Conservation (phyloP, 2,329 filamentous ascomycete species). For the Penicillium sp. region DNA sequence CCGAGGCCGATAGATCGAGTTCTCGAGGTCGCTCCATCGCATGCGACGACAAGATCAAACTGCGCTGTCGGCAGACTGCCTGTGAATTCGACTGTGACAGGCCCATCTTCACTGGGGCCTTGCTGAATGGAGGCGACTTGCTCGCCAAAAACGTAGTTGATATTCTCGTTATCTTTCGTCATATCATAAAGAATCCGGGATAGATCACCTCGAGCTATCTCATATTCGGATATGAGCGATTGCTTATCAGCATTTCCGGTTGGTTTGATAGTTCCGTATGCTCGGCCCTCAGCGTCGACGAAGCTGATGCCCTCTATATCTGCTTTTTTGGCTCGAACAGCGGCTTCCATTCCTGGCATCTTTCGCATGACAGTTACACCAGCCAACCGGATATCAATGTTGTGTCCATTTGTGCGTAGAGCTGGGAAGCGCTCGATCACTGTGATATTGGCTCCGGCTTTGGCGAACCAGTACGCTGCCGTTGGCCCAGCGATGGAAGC, state of each 20-base stretch:
- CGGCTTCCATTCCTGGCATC: constrained; percentile 33
- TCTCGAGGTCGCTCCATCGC: constrained; percentile 50
- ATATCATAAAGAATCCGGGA: constrained; percentile 33
- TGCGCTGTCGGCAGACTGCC: constrained; percentile 36
- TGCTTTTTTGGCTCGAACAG: constrained; percentile 23
- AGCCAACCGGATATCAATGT: constrained; percentile 35
- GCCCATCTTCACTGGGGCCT: constrained; percentile 27
- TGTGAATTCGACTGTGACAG: constrained; percentile 43
- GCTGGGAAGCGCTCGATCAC: constrained; percentile 37
- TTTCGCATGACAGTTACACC: constrained; percentile 38
- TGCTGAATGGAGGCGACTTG: constrained; percentile 40
- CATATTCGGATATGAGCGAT: constrained; percentile 37
- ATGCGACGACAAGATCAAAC: constrained; percentile 53
- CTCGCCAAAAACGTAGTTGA: constrained; percentile 43
- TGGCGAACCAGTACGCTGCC: constrained; percentile 38
- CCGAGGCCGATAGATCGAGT: constrained; percentile 49
- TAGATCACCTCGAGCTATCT: constrained; percentile 39
- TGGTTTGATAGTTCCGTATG: constrained; percentile 30
- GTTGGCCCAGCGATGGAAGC: constrained; percentile 38
- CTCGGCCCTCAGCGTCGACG: constrained; percentile 25
- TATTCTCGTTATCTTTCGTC: constrained; percentile 37
- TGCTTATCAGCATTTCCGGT: constrained; percentile 35
- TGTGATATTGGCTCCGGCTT: constrained; percentile 34
- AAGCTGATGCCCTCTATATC: constrained; percentile 32
- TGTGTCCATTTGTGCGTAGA: constrained; percentile 32